A percentile compares a stretch with the other conserved stretches of the same genome.
These are phyloP conservation scores for Smithsoniella earleae DNA, from an alignment of 163 green algal species.

Conservation along the genomic window DNA sequence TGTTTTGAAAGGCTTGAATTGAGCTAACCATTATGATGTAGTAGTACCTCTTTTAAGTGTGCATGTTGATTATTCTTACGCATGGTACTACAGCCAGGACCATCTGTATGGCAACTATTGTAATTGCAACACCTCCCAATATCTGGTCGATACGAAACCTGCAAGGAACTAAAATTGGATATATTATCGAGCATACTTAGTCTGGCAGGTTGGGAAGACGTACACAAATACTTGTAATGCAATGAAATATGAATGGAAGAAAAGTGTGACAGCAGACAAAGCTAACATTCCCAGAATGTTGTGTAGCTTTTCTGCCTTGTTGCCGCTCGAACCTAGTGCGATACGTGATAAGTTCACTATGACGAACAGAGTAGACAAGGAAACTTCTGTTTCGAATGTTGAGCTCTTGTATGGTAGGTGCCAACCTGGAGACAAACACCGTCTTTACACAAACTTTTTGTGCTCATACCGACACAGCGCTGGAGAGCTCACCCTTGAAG, in stretches of 20 bases:
- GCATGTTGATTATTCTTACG: too few species aligned
- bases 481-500: conserved; percentile 20
- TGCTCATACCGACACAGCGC: too few species aligned
- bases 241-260: not conserved
- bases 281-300: conserved; percentile 1
- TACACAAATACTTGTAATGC: not conserved
- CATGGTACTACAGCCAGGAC: not conserved
- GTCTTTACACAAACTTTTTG: too few species aligned
- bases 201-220: not conserved
- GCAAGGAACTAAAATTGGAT: not conserved
- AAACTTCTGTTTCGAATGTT: not conserved
- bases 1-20: too few species aligned
- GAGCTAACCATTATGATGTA: too few species aligned
- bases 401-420: not conserved
- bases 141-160: conserved; percentile 25
- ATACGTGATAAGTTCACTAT: not conserved
- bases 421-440: conserved; percentile 22
- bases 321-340: conserved; percentile 6
- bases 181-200: not conserved
- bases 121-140: not conserved
- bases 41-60: too few species aligned
- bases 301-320: conserved; percentile 13
- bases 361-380: not conserved
- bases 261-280: not conserved
- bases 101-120: conserved; percentile 9